Conservation (phyloP, 192 early-diverging fungal species). For the Coemansia sp. region DNA sequence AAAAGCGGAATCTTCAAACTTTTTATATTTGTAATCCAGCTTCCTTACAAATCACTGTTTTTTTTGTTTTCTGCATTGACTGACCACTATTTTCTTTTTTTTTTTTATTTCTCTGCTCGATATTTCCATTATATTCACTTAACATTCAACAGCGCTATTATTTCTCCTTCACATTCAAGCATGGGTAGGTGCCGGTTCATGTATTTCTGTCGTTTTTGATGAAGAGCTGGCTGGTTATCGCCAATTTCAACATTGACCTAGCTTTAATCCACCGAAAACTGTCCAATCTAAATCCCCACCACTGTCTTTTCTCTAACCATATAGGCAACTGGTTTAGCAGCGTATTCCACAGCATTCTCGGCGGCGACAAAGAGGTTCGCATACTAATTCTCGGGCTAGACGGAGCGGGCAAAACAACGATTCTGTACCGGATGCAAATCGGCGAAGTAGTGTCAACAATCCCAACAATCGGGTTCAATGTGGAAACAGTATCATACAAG, state of each 20-base stretch:
- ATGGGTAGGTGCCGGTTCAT: neutral
- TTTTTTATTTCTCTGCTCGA: neutral
- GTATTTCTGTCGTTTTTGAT: too few relatives aligned
- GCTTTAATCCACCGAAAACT: too few relatives aligned
- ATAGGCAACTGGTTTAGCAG: conserved; percentile 37
- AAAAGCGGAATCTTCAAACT: too few relatives aligned
- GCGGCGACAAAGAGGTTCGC: conserved; percentile 94
- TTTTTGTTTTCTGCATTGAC: too few relatives aligned
- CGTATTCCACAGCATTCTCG: conserved; percentile 61
- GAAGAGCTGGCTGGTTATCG: too few relatives aligned
- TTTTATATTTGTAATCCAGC: too few relatives aligned
- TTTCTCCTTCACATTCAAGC: neutral
- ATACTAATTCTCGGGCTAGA: conserved; percentile 96
- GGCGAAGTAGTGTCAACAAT: conserved; percentile 98
- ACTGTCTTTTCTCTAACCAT: neutral
- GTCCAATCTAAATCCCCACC: too few relatives aligned
- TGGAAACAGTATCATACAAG: conserved; percentile 93
- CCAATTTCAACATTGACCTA: too few relatives aligned
- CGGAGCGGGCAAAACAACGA: conserved; percentile 96
- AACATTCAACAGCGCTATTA: too few relatives aligned
- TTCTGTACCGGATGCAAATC: conserved; percentile 92
- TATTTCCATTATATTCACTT: too few relatives aligned
- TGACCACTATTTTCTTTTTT: too few relatives aligned
- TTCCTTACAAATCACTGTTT: too few relatives aligned
- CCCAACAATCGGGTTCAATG: conserved; percentile 87